Conservation (phyloP, 2,329 filamentous ascomycete genomes). For the Aureobasidium sp. region DNA sequence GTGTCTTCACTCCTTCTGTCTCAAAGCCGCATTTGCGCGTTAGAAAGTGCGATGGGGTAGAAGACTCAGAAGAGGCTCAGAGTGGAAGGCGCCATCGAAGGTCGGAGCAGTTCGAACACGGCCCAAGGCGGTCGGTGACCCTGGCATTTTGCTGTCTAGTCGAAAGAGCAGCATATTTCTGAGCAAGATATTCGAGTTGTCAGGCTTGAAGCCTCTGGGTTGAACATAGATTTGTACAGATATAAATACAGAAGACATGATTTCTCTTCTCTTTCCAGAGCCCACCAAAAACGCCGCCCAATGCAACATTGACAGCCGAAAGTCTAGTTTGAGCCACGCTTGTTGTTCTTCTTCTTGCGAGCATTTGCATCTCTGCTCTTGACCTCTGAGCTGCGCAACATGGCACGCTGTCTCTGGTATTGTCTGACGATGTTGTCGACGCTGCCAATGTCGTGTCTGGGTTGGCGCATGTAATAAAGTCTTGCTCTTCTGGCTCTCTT, state of each 20-base stretch:
- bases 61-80: too few species aligned
- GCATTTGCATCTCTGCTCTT: constrained; percentile 27
- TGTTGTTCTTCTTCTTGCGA: constrained; percentile 29
- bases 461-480: constrained; percentile 84
- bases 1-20: too few species aligned
- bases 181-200: too few species aligned
- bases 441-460: constrained; percentile 78
- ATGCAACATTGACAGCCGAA: constrained; percentile 1
- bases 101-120: too few species aligned
- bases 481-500: constrained; percentile 82
- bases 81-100: too few species aligned
- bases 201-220: too few species aligned
- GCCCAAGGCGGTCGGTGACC: too few species aligned
- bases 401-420: constrained; percentile 49
- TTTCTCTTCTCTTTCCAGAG: background rate
- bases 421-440: constrained; percentile 71
- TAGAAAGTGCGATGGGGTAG: too few species aligned
- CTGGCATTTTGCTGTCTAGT: too few species aligned
- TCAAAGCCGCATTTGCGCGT: too few species aligned
- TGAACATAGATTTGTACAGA: constrained; percentile 9
- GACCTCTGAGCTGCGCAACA: constrained; percentile 21
- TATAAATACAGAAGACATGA: constrained; percentile 12
- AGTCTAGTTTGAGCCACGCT: constrained; percentile 23
- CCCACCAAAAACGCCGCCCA: constrained; percentile 3
- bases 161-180: too few species aligned